Percentiles rank a stretch among this genome's conserved stretches.
Evolutionary conservation across 139 green algal genomes (phyloP).

Genomic region (Pleodorina starrii): DNA sequence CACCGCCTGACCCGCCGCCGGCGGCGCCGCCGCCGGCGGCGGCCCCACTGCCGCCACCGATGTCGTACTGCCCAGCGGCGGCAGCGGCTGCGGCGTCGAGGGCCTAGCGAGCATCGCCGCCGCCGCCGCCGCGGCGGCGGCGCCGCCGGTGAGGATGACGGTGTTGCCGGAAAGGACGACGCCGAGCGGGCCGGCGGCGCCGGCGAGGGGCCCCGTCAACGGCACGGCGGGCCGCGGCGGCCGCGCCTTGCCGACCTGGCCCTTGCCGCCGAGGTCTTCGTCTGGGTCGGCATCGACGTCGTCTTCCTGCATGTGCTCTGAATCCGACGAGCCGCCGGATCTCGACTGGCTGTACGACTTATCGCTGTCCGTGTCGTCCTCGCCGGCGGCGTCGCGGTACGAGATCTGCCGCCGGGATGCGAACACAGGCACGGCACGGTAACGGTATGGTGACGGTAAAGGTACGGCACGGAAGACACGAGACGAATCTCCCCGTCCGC

Average conservation of each 20-base stretch:
- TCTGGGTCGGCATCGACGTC: no score
- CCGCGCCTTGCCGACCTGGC: background rate
- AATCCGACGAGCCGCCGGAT: background rate
- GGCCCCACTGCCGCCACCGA: background rate
- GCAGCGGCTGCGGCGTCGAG: background rate
- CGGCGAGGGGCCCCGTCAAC: no score
- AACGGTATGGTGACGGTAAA: no score
- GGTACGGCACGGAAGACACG: no score
- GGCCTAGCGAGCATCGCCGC: background rate
- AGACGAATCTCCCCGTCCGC: no score
- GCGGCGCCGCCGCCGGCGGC: background rate
- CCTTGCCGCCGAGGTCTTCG: background rate
- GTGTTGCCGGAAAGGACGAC: background rate
- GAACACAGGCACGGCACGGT: no score
- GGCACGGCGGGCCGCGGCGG: background rate
- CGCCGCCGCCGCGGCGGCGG: background rate
- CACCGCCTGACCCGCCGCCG: background rate
- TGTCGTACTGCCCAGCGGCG: background rate
- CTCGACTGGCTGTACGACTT: background rate
- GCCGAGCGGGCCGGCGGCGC: background rate
- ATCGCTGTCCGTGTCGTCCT: conserved; percentile 24
- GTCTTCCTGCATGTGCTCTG: background rate
- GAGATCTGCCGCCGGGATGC: background rate
- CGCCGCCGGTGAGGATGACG: background rate
- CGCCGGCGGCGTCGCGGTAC: conserved; percentile 22